phyloP scores from a whole-genome alignment of 176 grass and related monocot species.

The Stipa capillata region DNA sequence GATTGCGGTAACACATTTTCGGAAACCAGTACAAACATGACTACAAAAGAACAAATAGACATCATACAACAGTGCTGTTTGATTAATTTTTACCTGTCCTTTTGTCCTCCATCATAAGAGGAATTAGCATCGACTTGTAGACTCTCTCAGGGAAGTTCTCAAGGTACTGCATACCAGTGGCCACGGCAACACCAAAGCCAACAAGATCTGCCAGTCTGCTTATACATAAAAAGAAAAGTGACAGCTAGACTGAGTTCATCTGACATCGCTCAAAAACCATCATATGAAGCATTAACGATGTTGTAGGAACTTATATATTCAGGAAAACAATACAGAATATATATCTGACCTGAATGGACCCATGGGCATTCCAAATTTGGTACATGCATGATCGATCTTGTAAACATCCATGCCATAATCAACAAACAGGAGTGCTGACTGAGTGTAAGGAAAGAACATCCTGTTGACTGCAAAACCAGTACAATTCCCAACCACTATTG shows the following conservation, averaged over 20 bases:
- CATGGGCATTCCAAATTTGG: slow-evolving; percentile 98
- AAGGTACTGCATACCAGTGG: slow-evolving; percentile 79
- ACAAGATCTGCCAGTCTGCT: slow-evolving; percentile 77
- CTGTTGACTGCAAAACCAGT: slow-evolving; percentile 89
- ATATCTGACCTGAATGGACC: slow-evolving; percentile 86
- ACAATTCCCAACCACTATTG: slow-evolving; percentile 85
- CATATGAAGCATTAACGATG: not conserved
- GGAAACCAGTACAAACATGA: not conserved
- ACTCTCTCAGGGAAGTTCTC: slow-evolving; percentile 77
- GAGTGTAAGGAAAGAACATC: slow-evolving; percentile 97
- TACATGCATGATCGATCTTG: slow-evolving; percentile 72
- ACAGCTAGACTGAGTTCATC: not conserved
- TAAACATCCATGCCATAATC: slow-evolving; percentile 89
- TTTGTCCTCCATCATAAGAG: slow-evolving; percentile 90
- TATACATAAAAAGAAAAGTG: slow-evolving; percentile 16
- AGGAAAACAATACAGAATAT: not conserved
- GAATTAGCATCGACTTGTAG: slow-evolving; percentile 84
- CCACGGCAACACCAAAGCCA: slow-evolving; percentile 77
- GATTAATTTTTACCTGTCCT: slow-evolving; percentile 50
- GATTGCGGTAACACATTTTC: not conserved
- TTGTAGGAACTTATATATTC: not conserved
- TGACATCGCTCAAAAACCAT: not conserved
- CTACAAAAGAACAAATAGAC: slow-evolving; percentile 5
- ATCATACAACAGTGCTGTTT: not conserved
- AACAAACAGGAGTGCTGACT: slow-evolving; percentile 74